A percentile compares a stretch with the other conserved stretches of the same genome.
Evolutionary conservation across 2,329 filamentous ascomycete genomes (phyloP).

Genomic region (Ceratocystis diversiconidia): DNA sequence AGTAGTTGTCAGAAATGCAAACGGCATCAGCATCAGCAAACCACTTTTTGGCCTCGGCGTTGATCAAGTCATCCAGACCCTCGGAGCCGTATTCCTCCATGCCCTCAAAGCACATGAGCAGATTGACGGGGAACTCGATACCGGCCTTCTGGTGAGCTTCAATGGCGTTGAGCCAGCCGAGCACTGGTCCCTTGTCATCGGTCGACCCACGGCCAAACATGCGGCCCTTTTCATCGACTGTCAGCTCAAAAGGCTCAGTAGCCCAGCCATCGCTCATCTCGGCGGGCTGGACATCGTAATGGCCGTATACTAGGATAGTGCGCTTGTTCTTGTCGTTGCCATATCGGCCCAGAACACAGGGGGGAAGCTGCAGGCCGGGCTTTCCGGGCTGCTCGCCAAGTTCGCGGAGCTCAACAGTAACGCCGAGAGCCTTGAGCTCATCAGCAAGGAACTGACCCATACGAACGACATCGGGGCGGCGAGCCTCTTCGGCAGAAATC

Average conservation of each 20-base stretch:
- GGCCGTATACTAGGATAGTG: constrained; percentile 91
- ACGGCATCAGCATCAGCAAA: constrained; percentile 93
- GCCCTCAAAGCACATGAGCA: constrained; percentile 98
- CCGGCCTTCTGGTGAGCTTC: constrained; percentile 94
- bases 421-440: constrained; percentile 73
- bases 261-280: constrained; percentile 89
- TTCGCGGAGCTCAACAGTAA: constrained; percentile 70
- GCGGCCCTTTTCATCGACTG: constrained; percentile 73
- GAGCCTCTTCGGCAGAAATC: constrained; percentile 78
- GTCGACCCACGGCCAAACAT: constrained; percentile 96
- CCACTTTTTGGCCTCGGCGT: constrained; percentile 78
- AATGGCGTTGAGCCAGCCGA: constrained; percentile 96
- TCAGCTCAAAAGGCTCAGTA: constrained; percentile 83
- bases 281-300: constrained; percentile 97
- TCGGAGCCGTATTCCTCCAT: constrained; percentile 99
- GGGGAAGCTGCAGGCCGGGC: constrained; percentile 80
- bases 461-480: constrained; percentile 81
- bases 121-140: constrained; percentile 88
- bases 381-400: constrained; percentile 87
- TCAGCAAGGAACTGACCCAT: constrained; percentile 86
- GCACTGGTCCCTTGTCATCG: constrained; percentile 93
- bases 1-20: constrained; percentile 99
- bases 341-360: constrained; percentile 83
- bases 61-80: constrained; percentile 87
- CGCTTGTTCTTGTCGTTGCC: constrained; percentile 84